Percentiles rank a stretch among this genome's conserved stretches.
Evolutionary conservation across 1,284 basidiomycete genomes (phyloP).

Genomic region (Pterula multifida): DNA sequence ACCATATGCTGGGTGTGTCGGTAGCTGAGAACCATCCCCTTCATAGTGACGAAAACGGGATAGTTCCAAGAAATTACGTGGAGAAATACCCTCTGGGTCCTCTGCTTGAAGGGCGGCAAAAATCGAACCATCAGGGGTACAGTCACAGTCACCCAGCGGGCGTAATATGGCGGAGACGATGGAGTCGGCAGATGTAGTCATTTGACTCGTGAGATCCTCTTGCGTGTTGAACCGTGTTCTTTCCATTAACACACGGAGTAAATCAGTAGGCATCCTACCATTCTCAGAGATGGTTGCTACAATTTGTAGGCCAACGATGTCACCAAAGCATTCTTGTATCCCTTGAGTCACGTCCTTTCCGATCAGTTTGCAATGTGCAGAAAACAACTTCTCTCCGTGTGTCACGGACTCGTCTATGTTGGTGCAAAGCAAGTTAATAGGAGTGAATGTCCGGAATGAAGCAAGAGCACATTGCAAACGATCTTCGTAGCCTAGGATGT

Average conservation of each 20-base stretch:
- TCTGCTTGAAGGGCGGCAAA: slow-evolving; percentile 25
- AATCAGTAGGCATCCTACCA: slow-evolving; percentile 8
- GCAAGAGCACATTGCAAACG: slow-evolving; percentile 47
- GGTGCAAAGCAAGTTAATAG: slow-evolving; percentile 31
- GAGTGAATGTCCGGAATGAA: slow-evolving; percentile 50
- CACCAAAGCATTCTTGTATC: slow-evolving; percentile 54
- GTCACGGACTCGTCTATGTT: slow-evolving; percentile 20
- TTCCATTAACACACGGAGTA: slow-evolving; percentile 6
- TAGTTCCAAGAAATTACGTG: slow-evolving; percentile 33
- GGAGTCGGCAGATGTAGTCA: slow-evolving; percentile 23
- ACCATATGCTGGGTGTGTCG: slow-evolving; percentile 48
- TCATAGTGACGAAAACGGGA: slow-evolving; percentile 35
- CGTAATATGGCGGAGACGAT: slow-evolving; percentile 45
- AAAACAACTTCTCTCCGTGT: slow-evolving; percentile 35
- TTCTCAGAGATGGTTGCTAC: slow-evolving; percentile 30
- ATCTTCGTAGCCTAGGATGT: slow-evolving; percentile 60
- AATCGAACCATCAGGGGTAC: slow-evolving; percentile 32
- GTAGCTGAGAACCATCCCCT: slow-evolving; percentile 40
- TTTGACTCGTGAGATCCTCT: slow-evolving; percentile 23
- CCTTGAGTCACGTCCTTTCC: slow-evolving; percentile 41
- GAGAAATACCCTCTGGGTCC: slow-evolving; percentile 20
- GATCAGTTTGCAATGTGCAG: slow-evolving; percentile 51
- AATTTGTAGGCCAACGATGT: slow-evolving; percentile 56
- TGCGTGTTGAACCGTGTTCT: slow-evolving; percentile 19
- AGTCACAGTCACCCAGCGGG: slow-evolving; percentile 50